Percentiles rank a stretch among this genome's conserved stretches.
These are phyloP conservation scores for Diddensiella transvaalensis DNA, from an alignment of 805 yeast genomes.

Conservation along the genomic window DNA sequence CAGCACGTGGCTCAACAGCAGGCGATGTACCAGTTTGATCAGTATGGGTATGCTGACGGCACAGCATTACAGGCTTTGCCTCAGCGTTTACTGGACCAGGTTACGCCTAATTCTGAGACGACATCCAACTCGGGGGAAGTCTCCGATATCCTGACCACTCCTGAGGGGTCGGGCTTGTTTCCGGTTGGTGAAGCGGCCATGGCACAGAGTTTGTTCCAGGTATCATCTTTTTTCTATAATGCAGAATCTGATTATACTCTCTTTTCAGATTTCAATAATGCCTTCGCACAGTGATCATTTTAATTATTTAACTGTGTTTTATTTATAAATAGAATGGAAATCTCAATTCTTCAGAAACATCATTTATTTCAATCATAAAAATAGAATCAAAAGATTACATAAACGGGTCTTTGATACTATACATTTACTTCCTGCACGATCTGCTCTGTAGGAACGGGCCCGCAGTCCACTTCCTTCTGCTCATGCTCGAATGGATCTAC, in stretches of 20 bases:
- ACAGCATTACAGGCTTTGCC: neutral
- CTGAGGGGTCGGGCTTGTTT: neutral
- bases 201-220: conserved; percentile 15
- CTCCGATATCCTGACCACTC: neutral
- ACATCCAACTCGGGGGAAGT: neutral
- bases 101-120: conserved; percentile 1
- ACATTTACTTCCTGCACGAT: too few species aligned
- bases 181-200: conserved; percentile 10
- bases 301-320: neutral
- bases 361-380: too few species aligned
- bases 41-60: neutral
- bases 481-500: conserved; percentile 10
- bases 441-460: too few species aligned
- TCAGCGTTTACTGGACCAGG: neutral
- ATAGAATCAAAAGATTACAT: too few species aligned
- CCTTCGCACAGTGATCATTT: neutral
- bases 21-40: neutral
- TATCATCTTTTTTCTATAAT: conserved; percentile 11
- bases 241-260: conserved; percentile 10
- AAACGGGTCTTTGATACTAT: too few species aligned
- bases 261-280: neutral
- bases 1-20: neutral
- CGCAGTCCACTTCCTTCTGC: neutral
- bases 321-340: neutral
- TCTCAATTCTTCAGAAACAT: neutral